A percentile compares a stretch with the other conserved stretches of the same genome.
Conservation (phyloP, 1,284 basidiomycete genomes). For the Trametes hirsuta region DNA sequence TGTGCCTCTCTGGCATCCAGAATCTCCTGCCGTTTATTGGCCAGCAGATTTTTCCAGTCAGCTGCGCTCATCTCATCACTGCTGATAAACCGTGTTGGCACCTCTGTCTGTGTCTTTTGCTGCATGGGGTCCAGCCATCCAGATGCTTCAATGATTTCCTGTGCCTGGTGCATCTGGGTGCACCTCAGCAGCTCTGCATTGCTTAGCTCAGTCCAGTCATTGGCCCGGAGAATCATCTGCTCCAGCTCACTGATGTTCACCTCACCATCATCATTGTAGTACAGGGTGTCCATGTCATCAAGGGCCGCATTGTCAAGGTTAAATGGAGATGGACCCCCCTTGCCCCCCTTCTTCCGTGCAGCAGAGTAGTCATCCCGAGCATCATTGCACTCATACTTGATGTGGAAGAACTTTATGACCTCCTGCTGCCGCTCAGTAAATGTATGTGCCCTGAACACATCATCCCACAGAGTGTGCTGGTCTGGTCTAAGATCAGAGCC, state of each 20-base stretch:
- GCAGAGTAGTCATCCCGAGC: slow-evolving; percentile 7
- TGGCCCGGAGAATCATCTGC: neutral
- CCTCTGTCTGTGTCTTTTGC: neutral
- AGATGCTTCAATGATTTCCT: neutral
- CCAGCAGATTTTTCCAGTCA: neutral
- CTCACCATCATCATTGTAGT: neutral
- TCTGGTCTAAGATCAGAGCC: neutral
- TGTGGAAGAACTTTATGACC: slow-evolving; percentile 4
- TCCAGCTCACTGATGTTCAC: neutral
- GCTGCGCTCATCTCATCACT: neutral
- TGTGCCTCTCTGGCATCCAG: neutral
- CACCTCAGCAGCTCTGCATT: neutral
- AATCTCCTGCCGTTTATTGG: neutral
- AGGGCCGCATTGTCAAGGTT: too few species aligned
- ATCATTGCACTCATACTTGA: slow-evolving; percentile 8
- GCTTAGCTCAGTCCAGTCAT: neutral
- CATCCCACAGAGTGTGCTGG: neutral
- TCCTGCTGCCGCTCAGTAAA: neutral
- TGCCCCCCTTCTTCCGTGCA: too few species aligned
- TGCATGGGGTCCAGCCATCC: neutral
- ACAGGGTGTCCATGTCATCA: neutral
- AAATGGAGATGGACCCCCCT: too few species aligned
- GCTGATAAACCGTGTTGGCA: neutral
- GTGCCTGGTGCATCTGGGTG: neutral
- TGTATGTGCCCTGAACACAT: neutral